A percentile compares a stretch with the other conserved stretches of the same genome.
These are phyloP conservation scores for Aspergillus versicolor DNA, from an alignment of 2,329 filamentous ascomycete species.

Conservation along the genomic window DNA sequence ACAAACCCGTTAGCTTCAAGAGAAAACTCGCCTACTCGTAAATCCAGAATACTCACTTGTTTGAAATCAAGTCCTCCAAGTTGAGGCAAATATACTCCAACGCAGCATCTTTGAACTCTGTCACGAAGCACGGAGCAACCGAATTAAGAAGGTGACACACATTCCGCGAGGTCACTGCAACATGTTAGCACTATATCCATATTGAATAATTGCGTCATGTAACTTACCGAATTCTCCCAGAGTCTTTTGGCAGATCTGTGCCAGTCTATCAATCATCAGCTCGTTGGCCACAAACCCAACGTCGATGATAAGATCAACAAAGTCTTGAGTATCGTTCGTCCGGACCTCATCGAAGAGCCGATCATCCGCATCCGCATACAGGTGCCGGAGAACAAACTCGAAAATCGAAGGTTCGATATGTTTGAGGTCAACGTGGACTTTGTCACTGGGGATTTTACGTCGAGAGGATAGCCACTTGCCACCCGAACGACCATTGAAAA, in stretches of 20 bases:
- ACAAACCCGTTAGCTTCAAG: conserved; percentile 14
- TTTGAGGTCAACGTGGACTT: conserved; percentile 73
- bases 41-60: conserved; percentile 52
- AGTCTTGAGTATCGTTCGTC: conserved; percentile 71
- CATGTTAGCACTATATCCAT: conserved; percentile 20
- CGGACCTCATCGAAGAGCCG: conserved; percentile 79
- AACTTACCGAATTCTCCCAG: conserved; percentile 72
- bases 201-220: neutral
- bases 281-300: conserved; percentile 90
- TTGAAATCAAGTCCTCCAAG: conserved; percentile 87
- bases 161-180: conserved; percentile 73
- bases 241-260: conserved; percentile 82
- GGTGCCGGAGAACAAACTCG: conserved; percentile 70
- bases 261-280: conserved; percentile 88
- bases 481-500: conserved; percentile 84
- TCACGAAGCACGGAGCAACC: conserved; percentile 78
- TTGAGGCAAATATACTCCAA: conserved; percentile 91
- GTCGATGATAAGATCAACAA: conserved; percentile 85
- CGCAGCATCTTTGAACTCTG: conserved; percentile 81
- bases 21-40: neutral
- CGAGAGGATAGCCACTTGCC: conserved; percentile 80
- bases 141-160: conserved; percentile 82
- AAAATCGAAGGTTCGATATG: conserved; percentile 76
- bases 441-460: conserved; percentile 49
- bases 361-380: conserved; percentile 80